Base-by-base conservation (phyloP, 2,329 filamentous ascomycete species). In the Claviceps sp. region DNA sequence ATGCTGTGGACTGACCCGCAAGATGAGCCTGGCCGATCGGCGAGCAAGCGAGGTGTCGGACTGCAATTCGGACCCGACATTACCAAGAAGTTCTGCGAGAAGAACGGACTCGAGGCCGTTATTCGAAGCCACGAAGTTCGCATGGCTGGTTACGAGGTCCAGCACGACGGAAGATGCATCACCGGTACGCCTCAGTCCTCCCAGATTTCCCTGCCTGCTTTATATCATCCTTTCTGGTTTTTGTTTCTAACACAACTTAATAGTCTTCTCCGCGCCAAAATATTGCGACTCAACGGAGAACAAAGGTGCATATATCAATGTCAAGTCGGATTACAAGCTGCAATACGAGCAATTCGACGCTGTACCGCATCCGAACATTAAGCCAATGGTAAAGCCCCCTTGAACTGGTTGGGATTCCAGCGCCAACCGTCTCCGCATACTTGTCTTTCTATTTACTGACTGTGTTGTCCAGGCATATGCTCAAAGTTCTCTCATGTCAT, bases 1-100 rank as follows among this genome's bases (percentile, higher is more conserved):
- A 98, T 98, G 93, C 79, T 98, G 47, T 98, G 93, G 93, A 97
- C 93, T 1, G 93, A 98, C 65, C 93, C 93, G 2, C 93, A 98
- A 67, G 78, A 86, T 0, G 77, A 82, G 60, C 83, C 86, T 30
- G 93, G 93, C 50, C 83, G 93, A 59, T 89, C 90, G 8, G 93
- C 93, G 45, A 95, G 89, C 74, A 98, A 98, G 76, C 82, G 93
- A 65, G 93, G 93, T 59, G 91, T 98, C 19, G 93, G 93, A 50
- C 80, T 97, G 70, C 90, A 97, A 66, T 98, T 98, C 61, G 93
- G 93, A 0, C 93, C 93, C 0, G 93, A 98, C 65, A 82, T 98
- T 54, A 98, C 93, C 22, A 95, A 94, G 73, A 80, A 82, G 49
- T 98, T 98, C 77, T 98, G 93, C 66, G 90, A 98, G 62, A 89